Conservation (phyloP, 441 rosid genomes). For the Pelargonium fulgidum region DNA sequence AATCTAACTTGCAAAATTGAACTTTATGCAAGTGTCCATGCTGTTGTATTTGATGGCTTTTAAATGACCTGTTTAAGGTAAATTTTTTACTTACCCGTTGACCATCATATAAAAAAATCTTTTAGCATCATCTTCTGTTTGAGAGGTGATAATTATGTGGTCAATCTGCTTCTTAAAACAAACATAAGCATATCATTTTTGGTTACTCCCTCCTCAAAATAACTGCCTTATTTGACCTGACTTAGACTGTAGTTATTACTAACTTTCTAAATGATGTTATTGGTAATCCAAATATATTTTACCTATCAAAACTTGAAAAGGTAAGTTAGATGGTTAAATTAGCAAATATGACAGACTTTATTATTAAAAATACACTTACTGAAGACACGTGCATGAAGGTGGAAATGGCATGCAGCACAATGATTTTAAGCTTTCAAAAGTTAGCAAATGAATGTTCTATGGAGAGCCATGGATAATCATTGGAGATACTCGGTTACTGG, state of each 20-base stretch:
- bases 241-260: too few species aligned
- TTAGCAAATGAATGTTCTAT: neutral
- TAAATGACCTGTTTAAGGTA: neutral
- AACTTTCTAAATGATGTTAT: too few species aligned
- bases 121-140: neutral
- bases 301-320: too few species aligned
- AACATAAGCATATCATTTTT: neutral
- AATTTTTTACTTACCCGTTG: neutral
- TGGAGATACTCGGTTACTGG: neutral
- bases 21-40: neutral
- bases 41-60: neutral
- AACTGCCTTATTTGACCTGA: neutral
- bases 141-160: neutral
- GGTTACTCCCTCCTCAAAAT: neutral
- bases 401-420: neutral
- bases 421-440: neutral
- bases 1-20: neutral
- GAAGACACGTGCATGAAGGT: neutral
- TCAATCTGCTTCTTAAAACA: neutral
- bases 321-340: too few species aligned
- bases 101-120: neutral
- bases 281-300: too few species aligned
- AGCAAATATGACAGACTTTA: neutral
- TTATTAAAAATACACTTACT: neutral
- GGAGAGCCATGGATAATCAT: neutral